These are phyloP conservation scores for Penicillium ochrochloron DNA, from an alignment of 495 filamentous ascomycete species.

Conservation along the genomic window DNA sequence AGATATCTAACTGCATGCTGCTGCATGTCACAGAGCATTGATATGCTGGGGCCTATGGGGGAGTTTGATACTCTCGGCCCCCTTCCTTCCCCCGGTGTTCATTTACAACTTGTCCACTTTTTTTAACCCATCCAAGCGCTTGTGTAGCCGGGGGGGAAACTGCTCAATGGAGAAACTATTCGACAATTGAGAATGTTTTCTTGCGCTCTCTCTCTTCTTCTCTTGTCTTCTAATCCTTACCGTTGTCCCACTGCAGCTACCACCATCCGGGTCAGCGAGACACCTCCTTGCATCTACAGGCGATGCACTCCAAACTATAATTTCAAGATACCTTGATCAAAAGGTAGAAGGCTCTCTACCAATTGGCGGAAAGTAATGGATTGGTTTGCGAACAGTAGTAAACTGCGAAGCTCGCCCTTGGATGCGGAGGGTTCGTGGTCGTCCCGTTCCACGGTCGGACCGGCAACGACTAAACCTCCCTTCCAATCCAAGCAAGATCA, in stretches of 20 bases:
- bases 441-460: slow-evolving; percentile 14
- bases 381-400: neutral
- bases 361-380: neutral
- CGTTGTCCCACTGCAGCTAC: slow-evolving; percentile 3
- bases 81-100: neutral
- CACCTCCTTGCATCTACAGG: slow-evolving; percentile 2
- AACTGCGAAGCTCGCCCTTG: slow-evolving; percentile 11
- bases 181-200: neutral
- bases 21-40: slow-evolving; percentile 36
- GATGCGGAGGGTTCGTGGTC: neutral
- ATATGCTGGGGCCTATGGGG: slow-evolving; percentile 5
- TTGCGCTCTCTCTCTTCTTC: neutral
- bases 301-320: slow-evolving; percentile 3
- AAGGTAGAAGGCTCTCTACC: neutral
- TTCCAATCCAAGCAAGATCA: neutral
- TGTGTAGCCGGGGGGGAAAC: slow-evolving; percentile 14
- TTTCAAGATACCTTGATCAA: neutral
- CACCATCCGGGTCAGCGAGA: neutral
- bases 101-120: neutral
- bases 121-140: neutral
- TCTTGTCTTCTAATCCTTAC: neutral
- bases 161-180: neutral
- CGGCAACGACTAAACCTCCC: neutral
- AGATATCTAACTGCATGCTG: slow-evolving; percentile 23
- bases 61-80: neutral